A percentile compares a stretch with the other conserved stretches of the same genome.
These are phyloP conservation scores for Postia placenta DNA, from an alignment of 768 basidiomycete genomes.

Conservation along the genomic window DNA sequence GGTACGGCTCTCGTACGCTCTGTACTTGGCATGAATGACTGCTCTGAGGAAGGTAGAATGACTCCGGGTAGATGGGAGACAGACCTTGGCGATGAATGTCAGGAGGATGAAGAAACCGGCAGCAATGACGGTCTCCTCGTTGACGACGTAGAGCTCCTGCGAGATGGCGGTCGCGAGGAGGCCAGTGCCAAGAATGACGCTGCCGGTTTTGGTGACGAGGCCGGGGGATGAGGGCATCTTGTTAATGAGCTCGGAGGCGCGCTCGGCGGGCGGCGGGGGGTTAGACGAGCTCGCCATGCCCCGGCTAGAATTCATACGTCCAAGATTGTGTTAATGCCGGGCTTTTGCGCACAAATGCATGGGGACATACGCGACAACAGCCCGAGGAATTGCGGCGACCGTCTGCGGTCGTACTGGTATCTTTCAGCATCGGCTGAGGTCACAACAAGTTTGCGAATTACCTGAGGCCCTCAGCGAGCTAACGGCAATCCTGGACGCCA, in stretches of 20 bases:
- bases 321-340: neutral
- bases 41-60: too few species aligned
- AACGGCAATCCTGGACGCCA: conserved; percentile 71
- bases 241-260: conserved; percentile 87
- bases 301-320: conserved; percentile 39
- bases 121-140: conserved; percentile 91
- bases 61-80: neutral
- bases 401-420: conserved; percentile 43
- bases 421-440: neutral
- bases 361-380: conserved; percentile 22
- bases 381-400: conserved; percentile 23
- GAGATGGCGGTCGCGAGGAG: conserved; percentile 89
- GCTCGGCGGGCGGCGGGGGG: conserved; percentile 74
- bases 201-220: conserved; percentile 92
- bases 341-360: neutral
- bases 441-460: conserved; percentile 20
- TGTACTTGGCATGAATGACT: conserved; percentile 31
- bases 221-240: conserved; percentile 78
- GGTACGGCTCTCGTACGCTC: conserved; percentile 82
- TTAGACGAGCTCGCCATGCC: conserved; percentile 55
- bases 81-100: conserved; percentile 73
- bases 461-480: conserved; percentile 58
- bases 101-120: conserved; percentile 81
- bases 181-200: conserved; percentile 86
- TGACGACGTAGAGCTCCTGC: conserved; percentile 94